Evolutionary conservation across 169 alveolate species (phyloP).

Genomic region (Amoebophrya sp.): DNA sequence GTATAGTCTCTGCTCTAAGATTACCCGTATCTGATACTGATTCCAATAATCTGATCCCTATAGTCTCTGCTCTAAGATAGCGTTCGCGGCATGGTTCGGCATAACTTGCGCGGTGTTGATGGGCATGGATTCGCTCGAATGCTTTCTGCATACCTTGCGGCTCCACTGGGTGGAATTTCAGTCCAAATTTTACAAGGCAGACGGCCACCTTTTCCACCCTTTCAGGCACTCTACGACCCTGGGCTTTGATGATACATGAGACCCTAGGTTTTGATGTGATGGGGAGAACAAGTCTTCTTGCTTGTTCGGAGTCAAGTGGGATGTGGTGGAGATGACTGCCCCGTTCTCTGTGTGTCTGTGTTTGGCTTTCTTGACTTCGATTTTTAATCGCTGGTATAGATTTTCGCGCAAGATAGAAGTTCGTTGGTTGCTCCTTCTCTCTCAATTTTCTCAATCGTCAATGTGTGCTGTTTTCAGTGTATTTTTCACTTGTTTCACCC

Average conservation of each 20-base stretch:
- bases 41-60: background rate
- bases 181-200: slow-evolving; percentile 83
- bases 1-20: too few species aligned
- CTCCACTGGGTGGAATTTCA: slow-evolving; percentile 99
- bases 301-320: background rate
- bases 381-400: background rate
- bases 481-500: too few species aligned
- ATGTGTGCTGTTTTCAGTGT: too few species aligned
- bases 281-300: background rate
- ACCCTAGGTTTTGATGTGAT: background rate
- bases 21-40: background rate
- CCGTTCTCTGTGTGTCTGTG: background rate
- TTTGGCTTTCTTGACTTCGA: background rate
- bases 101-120: slow-evolving; percentile 91
- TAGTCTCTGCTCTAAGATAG: background rate
- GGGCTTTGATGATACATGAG: background rate
- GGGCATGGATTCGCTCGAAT: slow-evolving; percentile 97
- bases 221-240: slow-evolving; percentile 45
- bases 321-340: background rate
- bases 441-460: too few species aligned
- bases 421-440: too few species aligned
- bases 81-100: slow-evolving; percentile 65
- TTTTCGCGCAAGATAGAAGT: background rate
- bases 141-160: slow-evolving; percentile 97
- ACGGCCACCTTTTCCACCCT: slow-evolving; percentile 79